These are phyloP conservation scores for Solanum appendiculatum DNA, from an alignment of 257 asterid species.

Conservation along the genomic window DNA sequence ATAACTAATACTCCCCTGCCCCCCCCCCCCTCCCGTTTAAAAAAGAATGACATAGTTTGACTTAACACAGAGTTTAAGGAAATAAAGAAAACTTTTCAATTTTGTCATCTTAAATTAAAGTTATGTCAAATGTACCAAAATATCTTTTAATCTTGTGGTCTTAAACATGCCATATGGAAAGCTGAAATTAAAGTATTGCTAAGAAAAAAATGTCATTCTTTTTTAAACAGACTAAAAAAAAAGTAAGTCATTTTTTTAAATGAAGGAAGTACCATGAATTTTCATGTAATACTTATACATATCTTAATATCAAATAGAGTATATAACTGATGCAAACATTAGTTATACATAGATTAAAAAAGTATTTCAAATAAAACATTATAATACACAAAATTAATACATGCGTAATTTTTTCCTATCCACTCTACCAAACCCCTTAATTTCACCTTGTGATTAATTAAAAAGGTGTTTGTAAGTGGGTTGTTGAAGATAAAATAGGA, in stretches of 20 bases:
- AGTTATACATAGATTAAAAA: too few relatives aligned
- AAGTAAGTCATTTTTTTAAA: not conserved
- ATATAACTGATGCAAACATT: not conserved
- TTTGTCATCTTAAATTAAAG: not conserved
- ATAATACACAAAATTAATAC: not conserved
- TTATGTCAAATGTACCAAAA: not conserved
- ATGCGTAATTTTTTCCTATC: not conserved
- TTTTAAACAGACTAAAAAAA: not conserved
- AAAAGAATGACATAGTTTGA: not conserved
- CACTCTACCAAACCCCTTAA: not conserved
- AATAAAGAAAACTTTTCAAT: not conserved
- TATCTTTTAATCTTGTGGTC: not conserved
- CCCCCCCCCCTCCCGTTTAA: not conserved
- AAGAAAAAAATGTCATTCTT: not conserved
- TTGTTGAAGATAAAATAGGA: conserved; percentile 13
- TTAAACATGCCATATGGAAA: too few relatives aligned
- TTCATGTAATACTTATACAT: not conserved
- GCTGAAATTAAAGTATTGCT: not conserved
- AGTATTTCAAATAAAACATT: not conserved
- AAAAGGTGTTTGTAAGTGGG: conserved; percentile 22
- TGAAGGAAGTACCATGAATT: not conserved
- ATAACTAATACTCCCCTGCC: not conserved
- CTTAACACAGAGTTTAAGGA: not conserved
- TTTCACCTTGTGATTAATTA: conserved; percentile 4
- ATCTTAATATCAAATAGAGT: not conserved